These are phyloP conservation scores for Pouteria campechiana DNA, from an alignment of 179 eudicot species.

Conservation along the genomic window DNA sequence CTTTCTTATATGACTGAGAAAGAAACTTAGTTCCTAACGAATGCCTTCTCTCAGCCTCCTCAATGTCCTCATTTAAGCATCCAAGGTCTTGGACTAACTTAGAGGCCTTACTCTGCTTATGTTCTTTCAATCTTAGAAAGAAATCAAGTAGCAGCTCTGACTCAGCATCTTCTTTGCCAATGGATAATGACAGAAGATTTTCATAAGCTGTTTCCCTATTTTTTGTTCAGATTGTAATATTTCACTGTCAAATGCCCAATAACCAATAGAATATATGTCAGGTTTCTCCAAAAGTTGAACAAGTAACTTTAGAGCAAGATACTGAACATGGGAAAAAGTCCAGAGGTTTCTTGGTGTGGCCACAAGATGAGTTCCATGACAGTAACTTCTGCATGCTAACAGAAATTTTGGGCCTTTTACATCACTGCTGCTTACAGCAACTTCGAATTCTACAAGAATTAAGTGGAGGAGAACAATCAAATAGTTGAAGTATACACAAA, in stretches of 20 bases:
- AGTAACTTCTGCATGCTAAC: too few species aligned
- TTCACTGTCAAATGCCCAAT: conserved; percentile 35
- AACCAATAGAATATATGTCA: too few species aligned
- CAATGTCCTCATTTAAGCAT: conserved; percentile 29
- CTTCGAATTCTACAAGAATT: too few species aligned
- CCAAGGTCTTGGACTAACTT: conserved; percentile 21
- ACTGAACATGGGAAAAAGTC: too few species aligned
- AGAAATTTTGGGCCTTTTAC: too few species aligned
- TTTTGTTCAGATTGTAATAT: conserved; percentile 21
- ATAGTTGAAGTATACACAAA: too few species aligned
- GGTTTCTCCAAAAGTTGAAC: too few species aligned
- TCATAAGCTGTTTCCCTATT: conserved; percentile 7
- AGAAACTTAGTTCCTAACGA: conserved; percentile 3
- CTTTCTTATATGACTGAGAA: conserved; percentile 8
- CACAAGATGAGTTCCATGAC: too few species aligned
- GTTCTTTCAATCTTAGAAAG: conserved; percentile 17
- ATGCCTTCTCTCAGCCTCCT: conserved; percentile 11
- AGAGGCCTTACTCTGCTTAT: conserved; percentile 18
- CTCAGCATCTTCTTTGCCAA: conserved; percentile 15
- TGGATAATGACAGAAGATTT: conserved; percentile 2
- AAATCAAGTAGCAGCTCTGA: conserved; percentile 27
- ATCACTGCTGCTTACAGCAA: too few species aligned
- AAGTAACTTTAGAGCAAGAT: too few species aligned
- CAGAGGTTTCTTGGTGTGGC: too few species aligned
- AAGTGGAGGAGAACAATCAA: too few species aligned